Evolutionary conservation across 108 stramenopile genomes (phyloP).

Genomic region (Cyclotella choctawhatcheeana): DNA sequence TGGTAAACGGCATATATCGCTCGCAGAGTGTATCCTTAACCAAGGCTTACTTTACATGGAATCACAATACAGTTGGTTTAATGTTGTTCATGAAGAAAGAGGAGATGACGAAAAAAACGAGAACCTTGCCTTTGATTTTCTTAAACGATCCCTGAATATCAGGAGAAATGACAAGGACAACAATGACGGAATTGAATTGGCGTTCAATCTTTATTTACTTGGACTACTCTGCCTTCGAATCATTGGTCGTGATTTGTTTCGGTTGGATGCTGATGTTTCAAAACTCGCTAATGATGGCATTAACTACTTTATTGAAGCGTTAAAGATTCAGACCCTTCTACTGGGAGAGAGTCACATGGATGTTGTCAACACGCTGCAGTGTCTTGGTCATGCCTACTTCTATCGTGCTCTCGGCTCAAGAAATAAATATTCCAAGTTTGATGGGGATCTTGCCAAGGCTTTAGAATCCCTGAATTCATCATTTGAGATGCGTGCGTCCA

Average conservation of each 20-base stretch:
- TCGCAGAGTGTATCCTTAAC: constrained; percentile 43
- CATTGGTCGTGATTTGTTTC: constrained; percentile 18
- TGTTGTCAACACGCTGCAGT: constrained; percentile 30
- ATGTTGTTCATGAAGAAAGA: constrained; percentile 30
- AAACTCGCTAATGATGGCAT: constrained; percentile 30
- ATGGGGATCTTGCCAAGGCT: constrained; percentile 22
- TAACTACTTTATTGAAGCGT: constrained; percentile 23
- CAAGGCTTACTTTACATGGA: constrained; percentile 38
- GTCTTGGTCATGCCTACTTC: constrained; percentile 43
- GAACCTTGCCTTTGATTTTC: constrained; percentile 32
- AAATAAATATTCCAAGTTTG: constrained; percentile 4
- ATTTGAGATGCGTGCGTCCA: constrained; percentile 20
- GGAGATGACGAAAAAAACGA: constrained; percentile 22
- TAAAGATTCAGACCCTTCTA: constrained; percentile 36
- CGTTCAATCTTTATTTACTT: constrained; percentile 34
- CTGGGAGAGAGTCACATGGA: constrained; percentile 26
- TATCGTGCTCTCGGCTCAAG: constrained; percentile 12
- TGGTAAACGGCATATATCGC: constrained; percentile 35
- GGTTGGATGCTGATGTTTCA: constrained; percentile 18
- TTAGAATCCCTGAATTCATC: constrained; percentile 22
- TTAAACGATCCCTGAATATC: constrained; percentile 36
- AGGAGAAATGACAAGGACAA: constrained; percentile 37
- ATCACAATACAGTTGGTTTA: constrained; percentile 24
- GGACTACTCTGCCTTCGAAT: constrained; percentile 33
- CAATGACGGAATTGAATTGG: constrained; percentile 26